Conservation (phyloP, 768 basidiomycete species). For the Amanita phalloides region DNA sequence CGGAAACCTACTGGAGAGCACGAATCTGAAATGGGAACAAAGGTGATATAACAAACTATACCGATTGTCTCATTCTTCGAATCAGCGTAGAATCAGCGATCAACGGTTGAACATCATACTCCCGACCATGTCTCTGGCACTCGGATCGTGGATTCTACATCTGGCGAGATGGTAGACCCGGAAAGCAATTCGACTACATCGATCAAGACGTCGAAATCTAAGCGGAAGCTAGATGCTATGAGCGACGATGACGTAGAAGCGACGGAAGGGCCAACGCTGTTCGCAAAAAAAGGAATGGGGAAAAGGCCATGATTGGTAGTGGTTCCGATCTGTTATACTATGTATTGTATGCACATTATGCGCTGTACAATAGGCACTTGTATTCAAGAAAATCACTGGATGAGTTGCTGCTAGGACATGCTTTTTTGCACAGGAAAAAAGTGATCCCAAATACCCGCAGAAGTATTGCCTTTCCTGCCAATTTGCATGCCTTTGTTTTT, state of each 20-base stretch:
- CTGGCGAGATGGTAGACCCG: slow-evolving; percentile 32
- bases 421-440: slow-evolving; percentile 27
- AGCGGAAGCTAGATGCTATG: slow-evolving; percentile 36
- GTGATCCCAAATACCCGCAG: slow-evolving; percentile 29
- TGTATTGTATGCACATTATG: slow-evolving; percentile 1
- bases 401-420: slow-evolving; percentile 5
- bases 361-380: not conserved
- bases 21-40: not conserved
- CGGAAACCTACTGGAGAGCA: not conserved
- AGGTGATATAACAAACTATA: slow-evolving; percentile 23
- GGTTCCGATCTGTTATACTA: no score
- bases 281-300: slow-evolving; percentile 24
- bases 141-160: slow-evolving; percentile 32
- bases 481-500: slow-evolving; percentile 11
- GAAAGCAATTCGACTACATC: slow-evolving; percentile 20
- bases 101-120: slow-evolving; percentile 39
- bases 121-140: slow-evolving; percentile 30
- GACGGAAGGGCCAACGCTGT: slow-evolving; percentile 31
- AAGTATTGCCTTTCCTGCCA: slow-evolving; percentile 12
- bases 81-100: slow-evolving; percentile 39
- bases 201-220: slow-evolving; percentile 20
- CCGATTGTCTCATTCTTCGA: slow-evolving; percentile 29
- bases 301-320: slow-evolving; percentile 27
- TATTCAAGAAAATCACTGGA: not conserved
- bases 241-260: slow-evolving; percentile 51